A percentile compares a stretch with the other conserved stretches of the same genome.
Conservation (phyloP, 2,329 filamentous ascomycete species). For the Pseudogymnoascus sp. region DNA sequence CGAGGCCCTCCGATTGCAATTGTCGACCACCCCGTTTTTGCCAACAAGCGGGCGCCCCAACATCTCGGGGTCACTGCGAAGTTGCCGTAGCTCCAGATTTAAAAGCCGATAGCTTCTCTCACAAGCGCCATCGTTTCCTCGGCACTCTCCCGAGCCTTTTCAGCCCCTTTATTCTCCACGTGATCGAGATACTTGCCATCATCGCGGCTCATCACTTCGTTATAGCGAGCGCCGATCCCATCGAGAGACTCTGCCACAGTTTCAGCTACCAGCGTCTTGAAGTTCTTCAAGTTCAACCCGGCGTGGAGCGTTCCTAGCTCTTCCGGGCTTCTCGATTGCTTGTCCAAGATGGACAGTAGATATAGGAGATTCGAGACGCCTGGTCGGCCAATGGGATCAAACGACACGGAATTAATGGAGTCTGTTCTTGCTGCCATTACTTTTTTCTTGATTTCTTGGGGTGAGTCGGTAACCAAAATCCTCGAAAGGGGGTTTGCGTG, state of each 20-base stretch:
- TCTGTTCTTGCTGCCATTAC: slow-evolving; percentile 72
- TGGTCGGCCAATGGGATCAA: slow-evolving; percentile 60
- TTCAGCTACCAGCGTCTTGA: slow-evolving; percentile 58
- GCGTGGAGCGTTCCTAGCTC: slow-evolving; percentile 34
- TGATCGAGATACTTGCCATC: slow-evolving; percentile 46
- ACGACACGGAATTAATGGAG: slow-evolving; percentile 55
- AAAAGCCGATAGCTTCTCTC: slow-evolving; percentile 35
- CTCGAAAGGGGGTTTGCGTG: slow-evolving; percentile 61
- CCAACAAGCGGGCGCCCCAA: not conserved
- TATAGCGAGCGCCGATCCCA: slow-evolving; percentile 49
- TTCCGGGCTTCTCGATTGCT: slow-evolving; percentile 30
- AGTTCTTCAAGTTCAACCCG: slow-evolving; percentile 40
- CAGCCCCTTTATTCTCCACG: slow-evolving; percentile 49
- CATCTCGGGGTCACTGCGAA: not conserved
- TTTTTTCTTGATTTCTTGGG: slow-evolving; percentile 57
- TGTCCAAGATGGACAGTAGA: slow-evolving; percentile 63
- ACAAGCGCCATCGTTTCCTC: slow-evolving; percentile 39
- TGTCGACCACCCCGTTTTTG: not conserved
- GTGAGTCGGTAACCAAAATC: slow-evolving; percentile 71
- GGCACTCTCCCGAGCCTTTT: slow-evolving; percentile 54
- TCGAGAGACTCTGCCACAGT: slow-evolving; percentile 45
- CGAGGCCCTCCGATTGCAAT: not conserved
- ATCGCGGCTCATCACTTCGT: slow-evolving; percentile 39
- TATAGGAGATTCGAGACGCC: slow-evolving; percentile 84
- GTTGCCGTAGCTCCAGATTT: not conserved